Base-by-base conservation (phyloP, 2,329 filamentous ascomycete species). In the Cytospora schulzeri region DNA sequence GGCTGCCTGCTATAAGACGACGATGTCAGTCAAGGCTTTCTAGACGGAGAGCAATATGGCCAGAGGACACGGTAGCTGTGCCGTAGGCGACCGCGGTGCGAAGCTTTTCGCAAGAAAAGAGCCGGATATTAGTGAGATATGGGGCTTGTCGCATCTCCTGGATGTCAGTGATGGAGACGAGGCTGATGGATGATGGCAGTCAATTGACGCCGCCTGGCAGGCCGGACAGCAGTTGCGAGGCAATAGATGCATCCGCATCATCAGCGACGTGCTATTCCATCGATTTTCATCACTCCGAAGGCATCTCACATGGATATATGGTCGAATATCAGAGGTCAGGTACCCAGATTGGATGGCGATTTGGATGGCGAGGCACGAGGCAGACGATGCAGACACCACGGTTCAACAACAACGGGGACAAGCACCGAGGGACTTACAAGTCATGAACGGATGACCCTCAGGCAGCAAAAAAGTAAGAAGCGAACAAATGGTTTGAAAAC, bases 1-100 rank as follows among this genome's bases (percentile, higher is more conserved):
- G 75, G 83, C 84, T 87, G 83, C 83, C 83, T 80, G 83, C 84
- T 86, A 72, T 66, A 73, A 75, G 79, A 79, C 76, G 76, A 76
- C 75, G 76, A 79, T 75, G 77, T 84, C 79, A 84, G 81, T 72
- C 68, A 76, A 73, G 76, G 64, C 69, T 71, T 68, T 71, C 64
- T 74, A 71, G 77, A 80, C 75, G 33, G 64, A 69, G 65, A 66
- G 68, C 57, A 69, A 66, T 65, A 31, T 67, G 63, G 67, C 71
- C 60, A 67, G 60, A 64, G 62, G 71, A 65, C 68, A 66, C 51
- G 59, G 50, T 51, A 76, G 73, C 71, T 73, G 66, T 64, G 66
- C 55, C 66, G 67, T 38, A 65, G 65, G 77, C 78, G 78, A 80
- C 70, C 69, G 70, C 60, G 62, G 71, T 71, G 69, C 69, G 70